These are phyloP conservation scores for Pseudozyma sp. DNA, from an alignment of 1,284 basidiomycete species.

Conservation along the genomic window DNA sequence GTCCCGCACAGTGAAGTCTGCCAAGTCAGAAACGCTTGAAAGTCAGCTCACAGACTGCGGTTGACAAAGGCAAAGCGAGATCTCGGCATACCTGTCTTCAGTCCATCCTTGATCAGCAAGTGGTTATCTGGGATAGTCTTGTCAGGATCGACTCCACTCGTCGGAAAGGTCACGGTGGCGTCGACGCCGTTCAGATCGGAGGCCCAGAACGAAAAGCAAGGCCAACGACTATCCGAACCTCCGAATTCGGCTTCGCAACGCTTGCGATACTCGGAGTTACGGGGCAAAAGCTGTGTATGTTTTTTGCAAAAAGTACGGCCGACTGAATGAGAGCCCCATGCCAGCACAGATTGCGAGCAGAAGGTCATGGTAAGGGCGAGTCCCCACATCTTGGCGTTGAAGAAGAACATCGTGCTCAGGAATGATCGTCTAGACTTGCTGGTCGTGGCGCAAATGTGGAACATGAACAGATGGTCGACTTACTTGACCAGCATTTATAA, in stretches of 20 bases:
- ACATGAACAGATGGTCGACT: too few species aligned
- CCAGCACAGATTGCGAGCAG: too few species aligned
- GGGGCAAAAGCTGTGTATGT: slow-evolving; percentile 8
- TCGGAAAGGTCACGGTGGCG: not conserved
- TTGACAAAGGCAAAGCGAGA: too few species aligned
- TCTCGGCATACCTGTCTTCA: slow-evolving; percentile 15
- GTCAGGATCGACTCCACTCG: not conserved
- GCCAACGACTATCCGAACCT: slow-evolving; percentile 13
- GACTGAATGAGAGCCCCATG: too few species aligned
- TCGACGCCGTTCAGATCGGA: not conserved
- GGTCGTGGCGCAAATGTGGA: too few species aligned
- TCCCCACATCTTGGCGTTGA: too few species aligned
- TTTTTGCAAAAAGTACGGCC: not conserved
- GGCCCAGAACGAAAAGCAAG: slow-evolving; percentile 23
- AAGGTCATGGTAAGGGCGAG: too few species aligned
- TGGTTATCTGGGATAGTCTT: slow-evolving; percentile 1
- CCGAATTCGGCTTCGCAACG: slow-evolving; percentile 14
- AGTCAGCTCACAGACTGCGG: too few species aligned
- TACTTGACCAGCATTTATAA: too few species aligned
- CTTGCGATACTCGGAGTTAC: slow-evolving; percentile 7
- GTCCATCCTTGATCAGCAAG: slow-evolving; percentile 23
- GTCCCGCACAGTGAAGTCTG: slow-evolving; percentile 25
- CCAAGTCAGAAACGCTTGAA: too few species aligned
- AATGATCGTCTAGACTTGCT: too few species aligned
- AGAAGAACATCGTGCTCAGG: too few species aligned